Evolutionary conservation across 139 green algal species (phyloP), one percentile per base, ranked within the genome.

Genomic region (Trebouxia sp.): DNA sequence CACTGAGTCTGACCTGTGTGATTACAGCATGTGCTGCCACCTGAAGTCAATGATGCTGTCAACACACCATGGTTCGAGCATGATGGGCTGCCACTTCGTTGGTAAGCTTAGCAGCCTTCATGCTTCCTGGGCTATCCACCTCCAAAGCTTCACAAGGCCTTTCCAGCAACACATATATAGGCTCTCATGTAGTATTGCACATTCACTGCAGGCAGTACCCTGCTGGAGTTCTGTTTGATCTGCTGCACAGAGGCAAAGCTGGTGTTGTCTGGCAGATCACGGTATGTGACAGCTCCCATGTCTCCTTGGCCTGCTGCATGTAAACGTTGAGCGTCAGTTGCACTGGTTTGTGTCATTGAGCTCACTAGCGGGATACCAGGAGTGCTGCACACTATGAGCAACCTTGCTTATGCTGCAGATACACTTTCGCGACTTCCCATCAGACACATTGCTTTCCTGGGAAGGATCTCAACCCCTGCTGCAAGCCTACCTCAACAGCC

Each of bases 21-120:
- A 22, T 1, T 39, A 41, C 69, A 77, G 69, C 69, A 77, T 38
- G 69, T 77, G 38, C 26, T 77, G 41, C 69, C 69, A 3, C 42
- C 69, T 12, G 69, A 51, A 12, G 41, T 51, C 4, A 77, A 77
- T 7, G 35, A 72, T 45, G 62, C 35, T 41, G 62, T 72, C 8
- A 51, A 77, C 9, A 77, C 41, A 41, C 69, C 69, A 8, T 77
- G 69, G 69, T 77, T 77, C 38, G 69, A 77, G 26, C n/a, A 77
- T 38, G 43, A 53, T 38, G 43, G 69, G 41, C 42, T 77, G 26
- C 69, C 69, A 24, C 24, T 77, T 8, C 69, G 69, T n/a, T 77
- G 69, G 69, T 77, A 77, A 32, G 66, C 38, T 53, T 1, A 17
- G n/a, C 22, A 26, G 2, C 20, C 7, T 30, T n/a, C n/a, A n/a